Evolutionary conservation across 2,329 filamentous ascomycete genomes (phyloP).

Genomic region (Drechslerella dactyloides): DNA sequence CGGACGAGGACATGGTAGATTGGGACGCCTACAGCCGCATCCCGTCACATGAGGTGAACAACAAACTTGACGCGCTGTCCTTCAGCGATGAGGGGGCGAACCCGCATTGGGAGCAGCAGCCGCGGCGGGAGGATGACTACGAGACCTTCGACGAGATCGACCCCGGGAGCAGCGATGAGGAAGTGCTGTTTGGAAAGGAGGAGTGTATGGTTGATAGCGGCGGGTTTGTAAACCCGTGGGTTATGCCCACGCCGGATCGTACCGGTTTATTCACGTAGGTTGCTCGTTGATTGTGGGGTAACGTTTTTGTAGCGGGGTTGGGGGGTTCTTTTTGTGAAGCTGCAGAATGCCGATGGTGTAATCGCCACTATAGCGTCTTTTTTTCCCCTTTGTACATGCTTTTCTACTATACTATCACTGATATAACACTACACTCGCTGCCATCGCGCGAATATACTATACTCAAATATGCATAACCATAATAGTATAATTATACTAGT

Average conservation of each 20-base stretch:
- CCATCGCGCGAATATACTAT: too few species aligned
- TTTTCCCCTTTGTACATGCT: background rate
- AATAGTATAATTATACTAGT: too few species aligned
- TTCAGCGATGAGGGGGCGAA: constrained; percentile 23
- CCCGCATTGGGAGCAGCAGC: constrained; percentile 30
- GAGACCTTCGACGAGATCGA: constrained; percentile 45
- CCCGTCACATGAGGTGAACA: constrained; percentile 46
- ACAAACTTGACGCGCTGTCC: constrained; percentile 33
- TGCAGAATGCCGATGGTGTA: constrained; percentile 3
- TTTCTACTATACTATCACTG: too few species aligned
- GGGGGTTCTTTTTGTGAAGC: background rate
- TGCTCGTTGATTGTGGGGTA: background rate
- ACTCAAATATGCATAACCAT: too few species aligned
- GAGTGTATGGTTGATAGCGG: constrained; percentile 46
- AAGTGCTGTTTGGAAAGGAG: constrained; percentile 29
- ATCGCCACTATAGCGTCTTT: background rate
- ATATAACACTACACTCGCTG: too few species aligned
- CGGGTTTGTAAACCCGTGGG: constrained; percentile 47
- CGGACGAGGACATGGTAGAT: constrained; percentile 33
- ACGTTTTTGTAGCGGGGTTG: too few species aligned
- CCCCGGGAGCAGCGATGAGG: constrained; percentile 15
- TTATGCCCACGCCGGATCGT: constrained; percentile 36
- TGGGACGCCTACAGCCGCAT: constrained; percentile 46
- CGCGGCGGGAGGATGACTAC: background rate
- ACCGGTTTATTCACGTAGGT: constrained; percentile 21